phyloP scores from a whole-genome alignment of 2,329 filamentous ascomycete species.

The Alternaria gansuensis region DNA sequence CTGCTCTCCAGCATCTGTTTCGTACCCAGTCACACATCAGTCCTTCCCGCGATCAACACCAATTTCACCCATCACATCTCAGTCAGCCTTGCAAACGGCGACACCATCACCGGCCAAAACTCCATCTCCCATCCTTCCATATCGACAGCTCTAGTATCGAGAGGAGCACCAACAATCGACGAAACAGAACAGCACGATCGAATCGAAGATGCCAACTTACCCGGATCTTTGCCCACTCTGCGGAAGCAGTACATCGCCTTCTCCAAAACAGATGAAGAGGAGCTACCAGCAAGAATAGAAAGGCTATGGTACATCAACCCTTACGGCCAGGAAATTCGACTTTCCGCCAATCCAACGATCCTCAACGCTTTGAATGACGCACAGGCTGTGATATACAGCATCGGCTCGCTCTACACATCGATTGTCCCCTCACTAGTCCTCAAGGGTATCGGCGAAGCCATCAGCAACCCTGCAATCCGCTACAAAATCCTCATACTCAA shows the following conservation, averaged over 20 bases:
- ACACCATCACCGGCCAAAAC: conserved; percentile 87
- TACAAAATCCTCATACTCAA: conserved; percentile 88
- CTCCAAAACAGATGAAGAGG: conserved; percentile 76
- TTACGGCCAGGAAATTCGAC: conserved; percentile 94
- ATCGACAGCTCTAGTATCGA: conserved; percentile 40
- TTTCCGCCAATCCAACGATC: conserved; percentile 82
- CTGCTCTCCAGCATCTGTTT: conserved; percentile 85
- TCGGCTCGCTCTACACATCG: conserved; percentile 92
- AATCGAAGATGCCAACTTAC: conserved; percentile 81
- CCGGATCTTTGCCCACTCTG: conserved; percentile 80
- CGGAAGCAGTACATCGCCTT: conserved; percentile 84
- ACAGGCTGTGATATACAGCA: conserved; percentile 83
- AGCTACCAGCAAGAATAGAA: conserved; percentile 78
- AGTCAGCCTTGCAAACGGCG: conserved; percentile 78
- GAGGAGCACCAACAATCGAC: conserved; percentile 30
- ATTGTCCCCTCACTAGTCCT: conserved; percentile 85
- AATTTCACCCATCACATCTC: conserved; percentile 97
- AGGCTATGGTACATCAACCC: conserved; percentile 98
- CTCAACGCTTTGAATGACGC: conserved; percentile 71
- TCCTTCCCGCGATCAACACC: conserved; percentile 90
- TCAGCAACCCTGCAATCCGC: conserved; percentile 63
- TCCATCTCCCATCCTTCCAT: conserved; percentile 54
- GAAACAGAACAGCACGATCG: conserved; percentile 67
- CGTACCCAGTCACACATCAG: conserved; percentile 77
- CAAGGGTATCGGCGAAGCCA: conserved; percentile 74